phyloP scores from a whole-genome alignment of 257 asterid species.

The Ocimum tenuiflorum region DNA sequence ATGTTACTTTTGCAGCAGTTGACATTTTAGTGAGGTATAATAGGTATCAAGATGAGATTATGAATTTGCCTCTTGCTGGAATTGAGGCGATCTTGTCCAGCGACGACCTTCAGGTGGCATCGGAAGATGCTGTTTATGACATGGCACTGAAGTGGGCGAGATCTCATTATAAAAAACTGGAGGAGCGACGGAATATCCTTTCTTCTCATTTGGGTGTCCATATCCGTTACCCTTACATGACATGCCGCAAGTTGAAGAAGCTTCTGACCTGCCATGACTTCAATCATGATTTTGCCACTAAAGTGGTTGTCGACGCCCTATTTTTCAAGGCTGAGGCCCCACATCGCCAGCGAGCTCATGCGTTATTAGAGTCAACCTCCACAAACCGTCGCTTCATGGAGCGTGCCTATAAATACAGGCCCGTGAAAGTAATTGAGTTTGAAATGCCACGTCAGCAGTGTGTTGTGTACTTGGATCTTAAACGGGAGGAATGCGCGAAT shows the following conservation, averaged over 20 bases:
- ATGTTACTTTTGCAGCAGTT: background rate
- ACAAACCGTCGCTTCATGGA: conserved; percentile 49
- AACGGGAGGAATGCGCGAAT: conserved; percentile 59
- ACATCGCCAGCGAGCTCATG: conserved; percentile 57
- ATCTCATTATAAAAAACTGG: conserved; percentile 39
- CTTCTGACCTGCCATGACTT: conserved; percentile 64
- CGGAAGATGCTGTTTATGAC: no score
- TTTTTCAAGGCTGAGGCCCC: conserved; percentile 75
- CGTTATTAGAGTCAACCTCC: conserved; percentile 47
- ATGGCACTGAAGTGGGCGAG: conserved; percentile 70
- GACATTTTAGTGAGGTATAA: background rate
- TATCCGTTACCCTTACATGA: conserved; percentile 76
- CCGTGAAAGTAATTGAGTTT: conserved; percentile 77
- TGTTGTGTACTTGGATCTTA: conserved; percentile 78
- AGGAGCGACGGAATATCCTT: conserved; percentile 60
- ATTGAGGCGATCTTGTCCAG: conserved; percentile 65
- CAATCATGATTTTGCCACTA: conserved; percentile 50
- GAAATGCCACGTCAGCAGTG: conserved; percentile 77
- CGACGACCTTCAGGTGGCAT: conserved; percentile 76
- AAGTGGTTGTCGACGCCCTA: conserved; percentile 64
- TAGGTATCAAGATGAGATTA: conserved; percentile 76
- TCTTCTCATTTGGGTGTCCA: conserved; percentile 45
- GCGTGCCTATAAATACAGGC: conserved; percentile 73
- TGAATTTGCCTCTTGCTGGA: conserved; percentile 70
- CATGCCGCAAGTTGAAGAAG: conserved; percentile 63